Base-by-base conservation (phyloP, 768 basidiomycete genomes). In the Steccherinum ochraceum region DNA sequence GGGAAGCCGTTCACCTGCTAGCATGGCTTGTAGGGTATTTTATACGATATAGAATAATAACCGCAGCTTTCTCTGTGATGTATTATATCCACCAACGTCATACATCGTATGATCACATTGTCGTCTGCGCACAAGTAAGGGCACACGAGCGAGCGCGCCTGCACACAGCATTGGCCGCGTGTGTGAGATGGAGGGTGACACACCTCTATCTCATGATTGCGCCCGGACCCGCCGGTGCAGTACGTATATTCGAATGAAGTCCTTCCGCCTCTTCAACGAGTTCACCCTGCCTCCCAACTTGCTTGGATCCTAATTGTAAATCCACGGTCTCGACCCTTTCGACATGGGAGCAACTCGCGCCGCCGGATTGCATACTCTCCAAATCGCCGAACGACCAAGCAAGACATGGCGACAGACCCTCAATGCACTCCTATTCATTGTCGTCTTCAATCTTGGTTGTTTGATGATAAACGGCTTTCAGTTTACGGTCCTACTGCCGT, bases 391-490 rank as follows among this genome's bases (percentile, higher is more conserved):
- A 48, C 79, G 86, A 21, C 79, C 79, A 7, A 68, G 73, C 1
- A 67, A 68, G 45, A 65, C 83, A 54, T 87, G 83, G 80, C 42
- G 52, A 35, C 78, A 77, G 65, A 69, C 62, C 1, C 45, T 82
- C 43, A 62, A 75, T 23, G 82, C 73, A 23, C 25, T 79, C 3
- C 61, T 79, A 21, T 88, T 83, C 64, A 57, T 68, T 52, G 23
- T 82, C 30, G 58, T 83, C 25, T 89, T 90, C 70, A 66, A 79
- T 55, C 55, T 76, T 5, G 89, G 78, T 11, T 83, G 83, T 59
- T 51, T 91, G 25, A 79, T 84, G 70, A 75, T 89, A 56, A 81
- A 91, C 60, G 73, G 69, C 24, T 80, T 81, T 30, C 93, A 95
- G 66, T 76, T 94, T 64, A 57, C 83, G 23, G 69, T 86, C 56